Evolutionary conservation across 139 green algal species (phyloP).

Genomic region (Chlamydomonas sp.): DNA sequence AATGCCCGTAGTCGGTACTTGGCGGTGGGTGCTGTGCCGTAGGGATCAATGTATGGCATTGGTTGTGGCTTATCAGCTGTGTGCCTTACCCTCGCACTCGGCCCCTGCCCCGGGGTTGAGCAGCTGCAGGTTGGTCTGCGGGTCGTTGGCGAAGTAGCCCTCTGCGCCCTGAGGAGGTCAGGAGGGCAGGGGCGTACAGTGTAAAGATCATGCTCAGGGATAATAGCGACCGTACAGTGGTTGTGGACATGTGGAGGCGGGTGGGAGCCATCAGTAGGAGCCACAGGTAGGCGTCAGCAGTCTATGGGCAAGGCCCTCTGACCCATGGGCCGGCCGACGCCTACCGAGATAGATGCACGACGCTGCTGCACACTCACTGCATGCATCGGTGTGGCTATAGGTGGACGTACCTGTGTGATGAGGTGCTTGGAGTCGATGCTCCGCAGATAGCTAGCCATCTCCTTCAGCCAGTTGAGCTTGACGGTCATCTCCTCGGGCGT

Average conservation of each 20-base stretch:
- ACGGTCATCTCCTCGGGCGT: conserved; percentile 6
- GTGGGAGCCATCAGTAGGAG: no score
- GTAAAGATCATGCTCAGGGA: background rate
- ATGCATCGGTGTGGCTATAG: no score
- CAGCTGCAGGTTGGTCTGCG: conserved; percentile 20
- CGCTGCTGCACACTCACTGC: no score
- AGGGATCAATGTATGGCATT: no score
- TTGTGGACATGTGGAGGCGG: no score
- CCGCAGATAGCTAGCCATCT: conserved; percentile 61
- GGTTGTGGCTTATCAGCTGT: background rate
- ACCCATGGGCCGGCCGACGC: no score
- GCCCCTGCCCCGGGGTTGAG: conserved; percentile 33
- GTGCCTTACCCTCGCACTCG: conserved; percentile 30
- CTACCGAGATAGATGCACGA: no score
- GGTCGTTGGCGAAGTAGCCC: conserved; percentile 31
- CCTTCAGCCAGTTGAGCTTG: conserved; percentile 53
- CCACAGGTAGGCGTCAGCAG: no score
- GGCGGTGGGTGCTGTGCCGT: no score
- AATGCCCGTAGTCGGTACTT: no score
- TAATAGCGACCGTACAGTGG: no score
- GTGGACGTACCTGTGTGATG: conserved; percentile 12
- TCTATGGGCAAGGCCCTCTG: no score
- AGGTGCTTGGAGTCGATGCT: conserved; percentile 43
- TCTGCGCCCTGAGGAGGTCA: conserved; percentile 9
- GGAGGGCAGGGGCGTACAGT: background rate